Percentiles rank a stretch among this genome's conserved stretches.
phyloP scores from a whole-genome alignment of 257 asterid species.

The Rhazya stricta region DNA sequence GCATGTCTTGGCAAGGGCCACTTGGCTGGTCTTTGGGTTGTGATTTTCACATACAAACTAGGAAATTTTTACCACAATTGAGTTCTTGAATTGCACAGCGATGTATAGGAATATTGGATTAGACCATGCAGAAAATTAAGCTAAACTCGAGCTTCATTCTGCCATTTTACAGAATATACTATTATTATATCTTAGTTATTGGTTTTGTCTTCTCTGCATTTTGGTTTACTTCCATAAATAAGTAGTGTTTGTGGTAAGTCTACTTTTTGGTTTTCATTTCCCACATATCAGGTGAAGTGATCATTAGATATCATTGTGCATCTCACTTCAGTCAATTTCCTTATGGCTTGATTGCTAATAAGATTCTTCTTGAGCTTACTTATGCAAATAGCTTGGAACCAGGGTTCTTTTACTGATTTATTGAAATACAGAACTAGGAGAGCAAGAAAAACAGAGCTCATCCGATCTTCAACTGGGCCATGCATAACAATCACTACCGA shows the following conservation, averaged over 20 bases:
- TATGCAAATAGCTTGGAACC: not conserved
- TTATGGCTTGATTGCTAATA: not conserved
- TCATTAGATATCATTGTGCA: not conserved
- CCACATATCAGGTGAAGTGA: not conserved
- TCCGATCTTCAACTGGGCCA: not conserved
- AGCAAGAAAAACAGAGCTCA: not conserved
- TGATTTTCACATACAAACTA: not conserved
- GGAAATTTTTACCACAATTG: slow-evolving; percentile 7
- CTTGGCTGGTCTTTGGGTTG: not conserved
- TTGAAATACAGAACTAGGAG: not conserved
- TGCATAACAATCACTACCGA: not conserved
- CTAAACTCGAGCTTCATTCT: not conserved
- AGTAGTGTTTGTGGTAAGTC: not conserved
- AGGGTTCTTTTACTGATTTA: not conserved
- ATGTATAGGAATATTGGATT: slow-evolving; percentile 4
- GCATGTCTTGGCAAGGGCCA: not conserved
- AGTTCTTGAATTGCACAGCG: slow-evolving; percentile 7
- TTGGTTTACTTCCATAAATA: not conserved
- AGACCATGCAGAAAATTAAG: slow-evolving; percentile 3
- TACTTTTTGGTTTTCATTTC: not conserved
- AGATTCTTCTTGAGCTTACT: not conserved
- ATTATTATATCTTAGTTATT: not conserved
- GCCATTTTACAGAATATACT: not conserved
- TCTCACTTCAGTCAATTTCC: not conserved
- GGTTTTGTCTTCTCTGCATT: not conserved